phyloP scores from a whole-genome alignment of 345 rosid genomes.

The Melaleuca quinquenervia region DNA sequence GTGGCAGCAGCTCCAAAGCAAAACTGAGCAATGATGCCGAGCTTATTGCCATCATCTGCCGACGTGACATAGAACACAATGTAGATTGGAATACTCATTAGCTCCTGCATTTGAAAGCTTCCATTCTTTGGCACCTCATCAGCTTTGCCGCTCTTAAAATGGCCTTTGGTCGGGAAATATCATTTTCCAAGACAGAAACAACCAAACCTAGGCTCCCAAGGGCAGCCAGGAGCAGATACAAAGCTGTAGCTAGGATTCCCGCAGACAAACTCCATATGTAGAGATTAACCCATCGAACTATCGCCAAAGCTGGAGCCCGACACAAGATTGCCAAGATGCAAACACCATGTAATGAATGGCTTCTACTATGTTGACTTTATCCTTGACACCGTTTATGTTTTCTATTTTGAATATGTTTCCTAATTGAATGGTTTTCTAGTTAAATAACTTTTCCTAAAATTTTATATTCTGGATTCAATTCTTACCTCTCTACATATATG shows the following conservation, averaged over 20 bases:
- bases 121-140: not conserved
- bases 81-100: not conserved
- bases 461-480: too few species aligned
- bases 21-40: not conserved
- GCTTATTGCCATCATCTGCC: slow-evolving; percentile 3
- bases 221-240: not conserved
- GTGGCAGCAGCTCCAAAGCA: slow-evolving; percentile 2
- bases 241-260: not conserved
- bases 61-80: not conserved
- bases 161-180: not conserved
- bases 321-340: not conserved
- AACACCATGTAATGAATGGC: slow-evolving; percentile 1
- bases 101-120: not conserved
- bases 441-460: too few species aligned
- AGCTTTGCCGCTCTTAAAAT: not conserved
- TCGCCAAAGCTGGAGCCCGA: not conserved
- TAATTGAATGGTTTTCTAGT: too few species aligned
- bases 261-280: not conserved
- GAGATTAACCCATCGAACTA: not conserved
- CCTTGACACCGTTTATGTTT: not conserved
- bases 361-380: not conserved
- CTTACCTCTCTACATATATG: too few species aligned
- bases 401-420: not conserved
- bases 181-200: not conserved
- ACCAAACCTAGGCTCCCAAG: not conserved